These are phyloP conservation scores for Carex myosuroides DNA, from an alignment of 176 grass and related monocot genomes.

Conservation along the genomic window DNA sequence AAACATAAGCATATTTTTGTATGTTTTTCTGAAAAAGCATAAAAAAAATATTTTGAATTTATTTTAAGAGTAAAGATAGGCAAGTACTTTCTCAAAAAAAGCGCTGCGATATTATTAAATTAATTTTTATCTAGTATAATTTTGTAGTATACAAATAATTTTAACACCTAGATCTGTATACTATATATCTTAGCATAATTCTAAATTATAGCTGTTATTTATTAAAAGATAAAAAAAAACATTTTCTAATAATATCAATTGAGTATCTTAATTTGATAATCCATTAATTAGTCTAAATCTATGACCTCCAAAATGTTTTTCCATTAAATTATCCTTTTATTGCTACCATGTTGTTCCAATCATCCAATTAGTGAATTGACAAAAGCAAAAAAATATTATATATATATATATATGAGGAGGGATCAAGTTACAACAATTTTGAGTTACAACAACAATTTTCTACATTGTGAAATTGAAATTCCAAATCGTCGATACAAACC, in stretches of 20 bases:
- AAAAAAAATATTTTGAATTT: too few species aligned
- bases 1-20: too few species aligned
- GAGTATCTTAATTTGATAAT: neutral
- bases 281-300: neutral
- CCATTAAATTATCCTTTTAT: neutral
- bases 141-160: neutral
- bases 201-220: neutral
- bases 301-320: neutral
- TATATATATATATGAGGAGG: too few species aligned
- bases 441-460: too few species aligned
- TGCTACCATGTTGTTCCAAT: neutral
- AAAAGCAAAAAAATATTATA: too few species aligned
- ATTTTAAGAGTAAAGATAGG: too few species aligned
- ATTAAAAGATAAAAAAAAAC: neutral
- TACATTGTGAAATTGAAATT: too few species aligned
- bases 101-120: neutral
- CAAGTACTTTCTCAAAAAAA: too few species aligned
- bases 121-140: neutral
- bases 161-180: neutral
- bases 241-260: too few species aligned
- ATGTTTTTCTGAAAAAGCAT: too few species aligned
- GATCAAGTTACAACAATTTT: too few species aligned
- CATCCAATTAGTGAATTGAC: neutral
- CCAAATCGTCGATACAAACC: too few species aligned
- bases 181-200: neutral